Conservation (phyloP, 1,284 basidiomycete species). For the Sanghuangporus baumii region DNA sequence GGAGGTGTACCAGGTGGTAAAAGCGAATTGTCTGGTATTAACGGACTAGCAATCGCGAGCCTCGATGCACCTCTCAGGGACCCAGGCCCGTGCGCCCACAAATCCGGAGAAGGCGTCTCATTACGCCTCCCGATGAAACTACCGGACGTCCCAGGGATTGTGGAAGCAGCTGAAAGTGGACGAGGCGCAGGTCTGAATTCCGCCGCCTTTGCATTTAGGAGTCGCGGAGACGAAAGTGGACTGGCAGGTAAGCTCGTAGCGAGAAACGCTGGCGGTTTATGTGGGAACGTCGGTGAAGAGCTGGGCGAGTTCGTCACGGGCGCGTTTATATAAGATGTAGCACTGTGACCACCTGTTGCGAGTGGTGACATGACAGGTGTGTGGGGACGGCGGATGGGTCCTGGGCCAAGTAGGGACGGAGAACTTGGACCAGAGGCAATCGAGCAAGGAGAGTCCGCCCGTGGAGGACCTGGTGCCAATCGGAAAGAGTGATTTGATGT, state of each 20-base stretch:
- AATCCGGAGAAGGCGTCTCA: conserved; percentile 74
- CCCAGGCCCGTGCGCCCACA: conserved; percentile 63
- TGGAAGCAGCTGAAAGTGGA: conserved; percentile 67
- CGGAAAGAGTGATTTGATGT: conserved; percentile 67
- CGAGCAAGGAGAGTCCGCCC: conserved; percentile 62
- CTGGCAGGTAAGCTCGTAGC: conserved; percentile 62
- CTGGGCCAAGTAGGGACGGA: conserved; percentile 46
- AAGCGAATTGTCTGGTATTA: conserved; percentile 69
- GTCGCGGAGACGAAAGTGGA: conserved; percentile 45
- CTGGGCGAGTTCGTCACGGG: conserved; percentile 38
- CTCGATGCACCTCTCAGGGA: conserved; percentile 72
- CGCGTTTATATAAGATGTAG: conserved; percentile 54
- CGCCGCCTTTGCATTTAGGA: conserved; percentile 61
- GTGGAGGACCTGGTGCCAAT: conserved; percentile 39
- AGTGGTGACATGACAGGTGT: conserved; percentile 71
- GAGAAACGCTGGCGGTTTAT: conserved; percentile 52
- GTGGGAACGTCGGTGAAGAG: conserved; percentile 62
- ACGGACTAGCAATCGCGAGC: conserved; percentile 82
- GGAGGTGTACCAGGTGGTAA: conserved; percentile 32
- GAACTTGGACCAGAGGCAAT: conserved; percentile 55
- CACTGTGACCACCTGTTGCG: conserved; percentile 37
- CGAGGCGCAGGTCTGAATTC: conserved; percentile 68
- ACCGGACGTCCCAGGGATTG: conserved; percentile 46
- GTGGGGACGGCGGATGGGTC: conserved; percentile 70
- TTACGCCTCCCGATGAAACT: conserved; percentile 44